A percentile compares a stretch with the other conserved stretches of the same genome.
phyloP scores from a whole-genome alignment of 164 flowering plant genomes.

The Macadamia tetraphylla region DNA sequence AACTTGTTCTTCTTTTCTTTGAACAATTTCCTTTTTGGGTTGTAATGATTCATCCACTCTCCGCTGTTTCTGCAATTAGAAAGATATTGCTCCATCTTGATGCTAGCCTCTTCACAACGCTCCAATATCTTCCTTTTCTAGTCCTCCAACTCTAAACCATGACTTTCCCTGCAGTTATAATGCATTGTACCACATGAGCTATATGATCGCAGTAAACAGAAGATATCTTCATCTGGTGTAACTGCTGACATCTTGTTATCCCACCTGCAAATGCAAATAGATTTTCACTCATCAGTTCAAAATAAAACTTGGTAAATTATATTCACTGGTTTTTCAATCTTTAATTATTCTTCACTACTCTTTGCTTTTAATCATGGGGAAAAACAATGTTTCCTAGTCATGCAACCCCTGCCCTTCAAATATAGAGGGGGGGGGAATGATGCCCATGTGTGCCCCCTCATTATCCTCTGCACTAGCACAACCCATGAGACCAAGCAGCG shows the following conservation, averaged over 20 bases:
- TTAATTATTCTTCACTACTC: too few species aligned
- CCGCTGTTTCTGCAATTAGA: slow-evolving; percentile 40
- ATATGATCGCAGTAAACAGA: slow-evolving; percentile 67
- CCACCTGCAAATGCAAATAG: slow-evolving; percentile 51
- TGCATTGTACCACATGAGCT: slow-evolving; percentile 2
- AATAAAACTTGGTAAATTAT: too few species aligned
- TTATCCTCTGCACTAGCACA: too few species aligned
- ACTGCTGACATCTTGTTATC: slow-evolving; percentile 63
- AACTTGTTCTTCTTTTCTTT: slow-evolving; percentile 46
- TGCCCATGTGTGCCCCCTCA: too few species aligned
- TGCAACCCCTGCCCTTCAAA: too few species aligned
- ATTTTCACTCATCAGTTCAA: too few species aligned
- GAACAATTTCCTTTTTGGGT: slow-evolving; percentile 57
- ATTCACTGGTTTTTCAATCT: too few species aligned
- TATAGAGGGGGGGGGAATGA: too few species aligned
- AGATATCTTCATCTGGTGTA: slow-evolving; percentile 70
- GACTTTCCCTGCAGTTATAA: slow-evolving; percentile 27
- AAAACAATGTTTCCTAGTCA: too few species aligned
- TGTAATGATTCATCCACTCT: slow-evolving; percentile 75
- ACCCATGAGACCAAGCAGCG: too few species aligned
- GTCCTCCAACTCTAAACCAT: slow-evolving; percentile 21
- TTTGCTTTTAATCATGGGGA: too few species aligned
- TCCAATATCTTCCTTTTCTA: slow-evolving; percentile 54
- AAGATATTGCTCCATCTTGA: slow-evolving; percentile 62
- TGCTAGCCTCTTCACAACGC: slow-evolving; percentile 43